phyloP scores from a whole-genome alignment of 1,139 yeast genomes.

The Taphrina sp. region DNA sequence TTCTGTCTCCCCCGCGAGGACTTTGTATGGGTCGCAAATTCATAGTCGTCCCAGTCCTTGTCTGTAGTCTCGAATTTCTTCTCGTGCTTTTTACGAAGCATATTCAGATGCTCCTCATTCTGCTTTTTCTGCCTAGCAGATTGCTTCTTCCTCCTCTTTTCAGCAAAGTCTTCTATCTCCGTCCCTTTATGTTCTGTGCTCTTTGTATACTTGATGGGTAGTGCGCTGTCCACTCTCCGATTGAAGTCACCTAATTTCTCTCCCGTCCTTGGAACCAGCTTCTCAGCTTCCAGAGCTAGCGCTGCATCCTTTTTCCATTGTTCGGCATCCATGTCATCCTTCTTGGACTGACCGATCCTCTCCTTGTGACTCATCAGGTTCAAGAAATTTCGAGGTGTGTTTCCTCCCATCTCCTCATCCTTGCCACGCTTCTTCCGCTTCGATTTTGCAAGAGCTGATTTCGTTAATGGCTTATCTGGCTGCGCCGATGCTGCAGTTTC shows the following conservation, averaged over 20 bases:
- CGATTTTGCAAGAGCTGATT: conserved; percentile 15
- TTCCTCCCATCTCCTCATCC: conserved; percentile 24
- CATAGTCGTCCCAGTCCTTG: conserved; percentile 28
- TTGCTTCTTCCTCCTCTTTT: conserved; percentile 27
- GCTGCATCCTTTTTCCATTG: conserved; percentile 24
- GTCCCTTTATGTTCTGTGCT: conserved; percentile 12
- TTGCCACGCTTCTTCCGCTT: conserved; percentile 17
- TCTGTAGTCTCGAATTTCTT: conserved; percentile 17
- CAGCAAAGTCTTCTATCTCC: conserved; percentile 29
- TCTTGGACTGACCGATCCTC: conserved; percentile 10
- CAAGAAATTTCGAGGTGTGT: conserved; percentile 19
- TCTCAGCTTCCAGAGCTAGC: conserved; percentile 15
- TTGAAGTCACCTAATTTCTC: conserved; percentile 29
- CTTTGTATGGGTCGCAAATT: conserved; percentile 25
- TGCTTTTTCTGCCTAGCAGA: conserved; percentile 26
- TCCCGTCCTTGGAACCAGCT: conserved; percentile 23
- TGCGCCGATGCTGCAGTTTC: conserved; percentile 2
- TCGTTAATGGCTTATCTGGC: neutral
- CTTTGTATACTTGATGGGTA: conserved; percentile 30
- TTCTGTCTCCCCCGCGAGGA: conserved; percentile 15
- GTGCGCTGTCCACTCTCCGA: conserved; percentile 23
- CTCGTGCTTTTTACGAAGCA: conserved; percentile 26
- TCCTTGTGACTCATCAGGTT: conserved; percentile 22
- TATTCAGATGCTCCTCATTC: conserved; percentile 31
- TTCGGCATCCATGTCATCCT: conserved; percentile 17